phyloP scores from a whole-genome alignment of 371 early-diverging fungal species.

The Homolaphlyctis polyrhiza region DNA sequence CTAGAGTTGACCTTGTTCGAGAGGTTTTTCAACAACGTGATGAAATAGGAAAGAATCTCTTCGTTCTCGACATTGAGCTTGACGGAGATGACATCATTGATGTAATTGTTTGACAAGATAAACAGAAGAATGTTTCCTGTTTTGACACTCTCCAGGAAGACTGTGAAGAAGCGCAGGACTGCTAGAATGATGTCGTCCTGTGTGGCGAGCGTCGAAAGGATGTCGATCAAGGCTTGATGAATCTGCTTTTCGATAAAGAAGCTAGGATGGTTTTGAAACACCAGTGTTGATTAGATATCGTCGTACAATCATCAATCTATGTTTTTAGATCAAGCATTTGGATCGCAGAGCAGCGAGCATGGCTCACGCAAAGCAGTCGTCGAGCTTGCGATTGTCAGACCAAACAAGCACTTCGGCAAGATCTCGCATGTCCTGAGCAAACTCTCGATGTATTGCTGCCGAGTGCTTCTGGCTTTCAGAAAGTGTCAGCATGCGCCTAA shows the following conservation, averaged over 20 bases:
- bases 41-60: constrained; percentile 16
- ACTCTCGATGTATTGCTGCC: neutral
- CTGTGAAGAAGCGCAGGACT: constrained; percentile 24
- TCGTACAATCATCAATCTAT: neutral
- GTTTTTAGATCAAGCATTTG: neutral
- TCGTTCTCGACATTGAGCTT: constrained; percentile 6
- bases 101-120: constrained; percentile 28
- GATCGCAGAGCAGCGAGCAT: neutral
- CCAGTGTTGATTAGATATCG: neutral
- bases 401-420: constrained; percentile 6
- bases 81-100: constrained; percentile 23
- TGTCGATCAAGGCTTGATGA: constrained; percentile 1
- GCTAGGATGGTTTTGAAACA: neutral
- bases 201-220: neutral
- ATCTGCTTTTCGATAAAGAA: constrained; percentile 4
- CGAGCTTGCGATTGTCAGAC: constrained; percentile 4
- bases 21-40: constrained; percentile 27
- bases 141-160: constrained; percentile 20
- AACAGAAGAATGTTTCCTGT: constrained; percentile 13
- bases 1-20: constrained; percentile 17
- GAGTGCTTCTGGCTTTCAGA: neutral
- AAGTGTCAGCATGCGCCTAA: neutral
- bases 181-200: constrained; percentile 7
- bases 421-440: constrained; percentile 1
- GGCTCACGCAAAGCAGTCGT: constrained; percentile 6